Evolutionary conservation across 495 filamentous ascomycete genomes (phyloP).

Genomic region (Penicillium parvum): DNA sequence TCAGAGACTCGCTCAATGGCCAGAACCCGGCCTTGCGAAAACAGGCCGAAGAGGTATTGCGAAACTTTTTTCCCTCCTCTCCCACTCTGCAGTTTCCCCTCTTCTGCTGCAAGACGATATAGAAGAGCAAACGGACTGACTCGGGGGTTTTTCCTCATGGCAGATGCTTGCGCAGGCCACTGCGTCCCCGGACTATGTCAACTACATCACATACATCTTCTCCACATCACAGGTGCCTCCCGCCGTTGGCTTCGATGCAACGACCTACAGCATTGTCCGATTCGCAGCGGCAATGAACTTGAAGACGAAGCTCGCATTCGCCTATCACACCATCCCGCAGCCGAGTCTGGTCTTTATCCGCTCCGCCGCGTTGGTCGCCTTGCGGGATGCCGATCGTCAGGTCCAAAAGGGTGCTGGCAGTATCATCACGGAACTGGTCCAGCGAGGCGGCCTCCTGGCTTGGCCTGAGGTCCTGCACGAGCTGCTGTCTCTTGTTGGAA

Average conservation of each 20-base stretch:
- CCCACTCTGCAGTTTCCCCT: conserved; percentile 1
- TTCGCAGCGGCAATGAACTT: conserved; percentile 87
- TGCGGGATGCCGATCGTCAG: conserved; percentile 76
- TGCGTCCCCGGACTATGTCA: conserved; percentile 87
- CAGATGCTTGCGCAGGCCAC: conserved; percentile 95
- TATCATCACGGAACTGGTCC: conserved; percentile 91
- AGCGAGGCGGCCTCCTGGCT: conserved; percentile 74
- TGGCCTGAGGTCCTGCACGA: conserved; percentile 90
- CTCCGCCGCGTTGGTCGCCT: conserved; percentile 66
- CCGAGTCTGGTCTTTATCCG: conserved; percentile 68
- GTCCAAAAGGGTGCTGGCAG: conserved; percentile 87
- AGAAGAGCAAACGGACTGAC: conserved; percentile 3
- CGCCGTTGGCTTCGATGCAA: conserved; percentile 49
- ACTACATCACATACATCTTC: conserved; percentile 91
- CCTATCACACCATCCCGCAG: conserved; percentile 66
- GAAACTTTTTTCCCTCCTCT: conserved; percentile 10
- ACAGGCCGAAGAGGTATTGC: conserved; percentile 58
- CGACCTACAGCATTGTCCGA: conserved; percentile 68
- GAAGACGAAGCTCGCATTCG: conserved; percentile 81
- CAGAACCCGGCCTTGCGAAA: conserved; percentile 74
- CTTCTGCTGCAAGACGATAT: neutral
- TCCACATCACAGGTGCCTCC: conserved; percentile 60
- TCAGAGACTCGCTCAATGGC: conserved; percentile 86
- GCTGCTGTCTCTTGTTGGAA: conserved; percentile 69
- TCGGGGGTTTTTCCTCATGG: neutral